A percentile compares a stretch with the other conserved stretches of the same genome.
These are phyloP conservation scores for Astragalus glycyphyllos DNA, from an alignment of 306 rosid genomes.

Conservation along the genomic window DNA sequence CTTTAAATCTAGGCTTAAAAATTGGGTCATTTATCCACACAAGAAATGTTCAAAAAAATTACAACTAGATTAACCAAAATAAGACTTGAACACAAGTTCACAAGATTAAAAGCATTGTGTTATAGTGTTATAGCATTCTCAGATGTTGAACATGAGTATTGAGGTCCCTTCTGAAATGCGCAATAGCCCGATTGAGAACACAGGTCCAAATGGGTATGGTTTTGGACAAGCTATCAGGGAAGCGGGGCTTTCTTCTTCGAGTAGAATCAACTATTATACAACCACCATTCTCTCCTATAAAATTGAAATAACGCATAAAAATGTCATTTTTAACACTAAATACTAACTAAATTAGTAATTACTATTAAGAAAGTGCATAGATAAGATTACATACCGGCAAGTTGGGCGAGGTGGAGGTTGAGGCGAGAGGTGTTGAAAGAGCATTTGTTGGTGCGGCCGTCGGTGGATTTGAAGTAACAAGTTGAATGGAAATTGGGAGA, in stretches of 20 bases:
- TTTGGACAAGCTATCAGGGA: slow-evolving; percentile 98
- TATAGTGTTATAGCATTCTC: neutral
- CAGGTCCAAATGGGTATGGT: slow-evolving; percentile 95
- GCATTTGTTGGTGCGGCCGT: slow-evolving; percentile 88
- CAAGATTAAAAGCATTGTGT: too few relatives aligned
- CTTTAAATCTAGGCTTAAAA: too few relatives aligned
- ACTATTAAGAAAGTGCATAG: neutral
- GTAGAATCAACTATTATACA: slow-evolving; percentile 94
- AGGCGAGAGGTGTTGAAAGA: slow-evolving; percentile 90
- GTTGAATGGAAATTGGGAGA: slow-evolving; percentile 65
- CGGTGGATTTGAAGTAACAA: slow-evolving; percentile 94
- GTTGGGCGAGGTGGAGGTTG: slow-evolving; percentile 82
- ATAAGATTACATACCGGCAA: slow-evolving; percentile 58
- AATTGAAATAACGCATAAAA: slow-evolving; percentile 36
- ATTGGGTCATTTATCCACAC: too few relatives aligned
- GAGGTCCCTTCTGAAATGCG: slow-evolving; percentile 44
- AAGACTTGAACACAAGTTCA: too few relatives aligned
- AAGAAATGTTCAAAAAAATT: too few relatives aligned
- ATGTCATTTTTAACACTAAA: neutral
- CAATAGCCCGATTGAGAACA: slow-evolving; percentile 78
- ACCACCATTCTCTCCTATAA: slow-evolving; percentile 86
- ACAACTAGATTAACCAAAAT: too few relatives aligned
- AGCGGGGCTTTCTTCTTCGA: slow-evolving; percentile 79
- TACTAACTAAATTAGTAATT: too few relatives aligned
- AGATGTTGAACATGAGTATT: slow-evolving; percentile 1